These are phyloP conservation scores for Paratrimastix pyriformis DNA, from an alignment of 78 protist species.

Conservation along the genomic window DNA sequence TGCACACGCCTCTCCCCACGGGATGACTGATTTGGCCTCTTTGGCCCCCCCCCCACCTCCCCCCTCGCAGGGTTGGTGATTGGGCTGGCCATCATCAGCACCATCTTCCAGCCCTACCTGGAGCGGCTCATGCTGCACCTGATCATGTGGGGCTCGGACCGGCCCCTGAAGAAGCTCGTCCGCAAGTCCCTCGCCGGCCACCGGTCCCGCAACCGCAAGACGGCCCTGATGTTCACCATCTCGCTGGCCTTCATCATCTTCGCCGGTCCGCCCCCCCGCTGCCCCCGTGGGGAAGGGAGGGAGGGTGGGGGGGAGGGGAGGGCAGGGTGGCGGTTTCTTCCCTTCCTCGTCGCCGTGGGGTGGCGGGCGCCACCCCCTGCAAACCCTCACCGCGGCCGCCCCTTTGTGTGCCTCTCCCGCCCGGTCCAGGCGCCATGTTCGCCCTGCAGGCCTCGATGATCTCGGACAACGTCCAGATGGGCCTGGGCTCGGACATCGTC, in stretches of 20 bases:
- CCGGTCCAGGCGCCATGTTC: conserved; percentile 66
- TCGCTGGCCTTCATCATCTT: conserved; percentile 63
- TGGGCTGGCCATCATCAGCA: neutral
- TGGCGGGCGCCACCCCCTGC: too few relatives aligned
- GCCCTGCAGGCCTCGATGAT: conserved; percentile 49
- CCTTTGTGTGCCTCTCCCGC: too few relatives aligned
- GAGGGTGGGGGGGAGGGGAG: too few relatives aligned
- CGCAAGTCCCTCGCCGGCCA: conserved; percentile 58
- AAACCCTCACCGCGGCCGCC: too few relatives aligned
- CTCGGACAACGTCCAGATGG: conserved; percentile 14
- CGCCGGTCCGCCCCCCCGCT: too few relatives aligned
- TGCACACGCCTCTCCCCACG: too few relatives aligned
- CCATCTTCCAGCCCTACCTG: conserved; percentile 34
- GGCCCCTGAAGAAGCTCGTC: conserved; percentile 35
- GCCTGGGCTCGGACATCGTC: conserved; percentile 61
- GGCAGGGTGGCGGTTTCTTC: too few relatives aligned
- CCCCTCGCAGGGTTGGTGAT: neutral
- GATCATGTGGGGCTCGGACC: conserved; percentile 28
- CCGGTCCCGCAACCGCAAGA: conserved; percentile 54
- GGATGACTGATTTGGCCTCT: too few relatives aligned
- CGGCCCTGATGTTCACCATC: conserved; percentile 72
- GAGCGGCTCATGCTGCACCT: conserved; percentile 19
- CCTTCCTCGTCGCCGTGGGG: too few relatives aligned
- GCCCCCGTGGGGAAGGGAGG: too few relatives aligned
- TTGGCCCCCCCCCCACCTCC: too few relatives aligned